Evolutionary conservation across 1,284 basidiomycete species (phyloP), one percentile per base, ranked within the genome.

Genomic region (Mycosarcoma maydis): DNA sequence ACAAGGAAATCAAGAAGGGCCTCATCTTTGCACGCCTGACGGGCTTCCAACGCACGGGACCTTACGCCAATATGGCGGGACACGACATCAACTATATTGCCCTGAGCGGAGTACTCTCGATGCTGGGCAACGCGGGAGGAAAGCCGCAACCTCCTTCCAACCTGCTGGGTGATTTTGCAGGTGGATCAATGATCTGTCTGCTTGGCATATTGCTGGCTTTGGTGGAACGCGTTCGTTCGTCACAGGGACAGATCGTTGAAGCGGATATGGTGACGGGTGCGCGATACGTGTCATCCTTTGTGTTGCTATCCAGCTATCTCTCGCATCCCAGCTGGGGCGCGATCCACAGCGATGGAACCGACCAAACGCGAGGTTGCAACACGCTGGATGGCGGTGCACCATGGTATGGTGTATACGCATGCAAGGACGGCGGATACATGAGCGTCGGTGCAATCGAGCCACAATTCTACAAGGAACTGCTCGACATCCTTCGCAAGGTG

Each of bases 31-130:
- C 81, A 4, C 61, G 82, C 4, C 48, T 83, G 45, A 83, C 82
- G 1, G 83, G 83, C 0, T 83, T 82, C 55, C 75, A 81, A 29
- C 64, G 82, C 10, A 59, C 57, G 26, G 76, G 76, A 9, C 67
- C 72, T 7, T 80, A 77, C 32, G 73, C 77, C 5, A 66, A 78
- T 43, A 82, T 82, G 81, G 83, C 83, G 1, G 82, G 82, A 20
- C 91, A 92, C 77, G 91, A 93, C 77, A 87, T 92, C 70, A 92
- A 92, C 78, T 93, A 92, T 78, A 85, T 92, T n/a, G 91, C 91
- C 9, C 84, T 91, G 24, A 90, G 89, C 61, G 91, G 91, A 0
- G 85, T 90, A 6, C 84, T 92, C 10, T 88, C 88, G 22, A 70
- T 82, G 70, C 73, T 82, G 19, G 81, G 81, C 4, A 48, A 59